Evolutionary conservation across 345 rosid species (phyloP), one percentile per base, ranked within the genome.

Genomic region (Erucastrum elatum): DNA sequence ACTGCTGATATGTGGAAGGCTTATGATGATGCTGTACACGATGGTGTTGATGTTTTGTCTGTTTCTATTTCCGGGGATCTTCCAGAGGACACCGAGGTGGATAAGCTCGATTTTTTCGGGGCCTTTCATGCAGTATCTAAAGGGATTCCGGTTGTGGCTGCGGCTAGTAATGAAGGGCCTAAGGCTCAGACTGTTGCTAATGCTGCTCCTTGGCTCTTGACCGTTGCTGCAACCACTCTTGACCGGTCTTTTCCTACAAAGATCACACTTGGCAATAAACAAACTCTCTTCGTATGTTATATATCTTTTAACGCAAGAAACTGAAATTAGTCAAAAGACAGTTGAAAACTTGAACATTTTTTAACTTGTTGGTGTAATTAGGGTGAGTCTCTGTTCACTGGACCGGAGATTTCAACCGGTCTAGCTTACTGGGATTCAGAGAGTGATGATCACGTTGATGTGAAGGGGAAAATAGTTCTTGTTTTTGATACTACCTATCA

Each of bases 21-120:
- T 56, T 79, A 72, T 70, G 88, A 87, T 67, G 83, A 84, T 63
- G 87, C 90, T 51, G 84, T 87, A 75, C 85, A 87, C 29, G 88
- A 86, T 9, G 83, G 85, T 2, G 87, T 87, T 64, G 87, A 87
- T 67, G 83, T 87, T 58, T 34, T 87, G 61, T 87, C 90, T 0
- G 44, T 83, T 37, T 87, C 90, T 3, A 62, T 87, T 34, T 85
- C 84, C 1, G 39, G 66, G 1, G 1, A 1, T 6, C n/a, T 85
- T 77, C 87, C 85, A n/a, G n/a, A 69, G 13, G 81, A 35, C n/a
- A 61, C 82, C 3, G 84, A 87, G 25, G 79, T 78, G 21, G 78
- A 79, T 66, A 21, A 70, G 1, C 75, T 61, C 0, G 69, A 69
- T 16, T 63, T 55, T 35, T 9, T 81, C 4, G 86, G 81, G 27